Base-by-base conservation (phyloP, 192 early-diverging fungal species). In the Lunasporangiospora selenospora region DNA sequence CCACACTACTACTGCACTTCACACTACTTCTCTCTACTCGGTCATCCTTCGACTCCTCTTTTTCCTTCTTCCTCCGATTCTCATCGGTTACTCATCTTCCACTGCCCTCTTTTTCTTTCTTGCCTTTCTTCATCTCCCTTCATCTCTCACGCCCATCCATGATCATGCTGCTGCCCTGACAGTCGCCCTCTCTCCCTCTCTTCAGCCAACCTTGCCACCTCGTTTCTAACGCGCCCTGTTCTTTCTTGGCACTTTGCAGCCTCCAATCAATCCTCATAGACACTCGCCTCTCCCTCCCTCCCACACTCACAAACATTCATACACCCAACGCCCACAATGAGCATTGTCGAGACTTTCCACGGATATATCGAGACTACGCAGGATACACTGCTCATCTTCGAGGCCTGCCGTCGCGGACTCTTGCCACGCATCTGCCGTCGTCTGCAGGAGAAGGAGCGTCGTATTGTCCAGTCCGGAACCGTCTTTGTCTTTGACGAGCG, bases 401-500 rank as follows among this genome's bases (percentile, higher is more conserved):
- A 93, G 79, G 93, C 91, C 0, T 90, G 89, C 56, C 83, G 88
- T 41, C 78, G 81, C 36, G 85, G 85, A 23, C 60, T 89, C 2
- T 53, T 94, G 23, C 86, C 88, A 12, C 87, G 84, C 48, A 83
- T 94, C 34, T 77, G 80, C 26, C 78, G 88, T n/a, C 80, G 93
- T 19, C 80, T 93, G 8, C 87, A 88, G 56, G 90, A 92, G 27
- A 70, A 77, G 48, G 90, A 95, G 57, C 85, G 89, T 62, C 81
- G 82, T 42, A 79, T 83, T 40, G 89, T 95, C 41, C 61, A 77
- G 44, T 88, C 86, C 13, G 93, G 93, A 30, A 88, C 89, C 4
- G 82, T 94, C n/a, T 89, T 93, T 39, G 89, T 95, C 38, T 95
- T 93, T 81, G 89, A 93, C 62, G 92, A 95, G 76, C 79, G 85